These are phyloP conservation scores for Solanum arcanum DNA, from an alignment of 257 asterid genomes.

Conservation along the genomic window DNA sequence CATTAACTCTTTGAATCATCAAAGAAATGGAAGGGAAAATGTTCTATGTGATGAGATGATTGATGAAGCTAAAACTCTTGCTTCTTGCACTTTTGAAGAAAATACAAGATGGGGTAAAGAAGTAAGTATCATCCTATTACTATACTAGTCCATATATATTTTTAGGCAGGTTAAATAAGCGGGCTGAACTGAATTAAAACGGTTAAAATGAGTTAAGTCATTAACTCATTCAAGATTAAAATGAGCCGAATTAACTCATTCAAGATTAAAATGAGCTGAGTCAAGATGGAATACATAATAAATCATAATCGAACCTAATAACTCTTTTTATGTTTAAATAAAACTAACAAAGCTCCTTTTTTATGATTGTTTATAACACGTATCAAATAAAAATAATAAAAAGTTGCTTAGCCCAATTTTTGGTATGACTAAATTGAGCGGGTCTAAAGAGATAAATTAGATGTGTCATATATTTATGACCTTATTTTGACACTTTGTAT, in stretches of 20 bases:
- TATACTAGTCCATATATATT: not conserved
- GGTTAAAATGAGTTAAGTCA: too few species aligned
- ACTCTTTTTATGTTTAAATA: too few species aligned
- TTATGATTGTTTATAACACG: not conserved
- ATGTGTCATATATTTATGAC: not conserved
- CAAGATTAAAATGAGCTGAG: not conserved
- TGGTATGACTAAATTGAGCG: not conserved
- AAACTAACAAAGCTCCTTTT: not conserved
- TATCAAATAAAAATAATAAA: not conserved
- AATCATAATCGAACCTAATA: not conserved
- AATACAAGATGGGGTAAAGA: constrained; percentile 75
- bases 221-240: not conserved
- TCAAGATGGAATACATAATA: not conserved
- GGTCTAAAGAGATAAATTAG: not conserved
- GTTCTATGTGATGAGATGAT: constrained; percentile 16
- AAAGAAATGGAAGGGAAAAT: not conserved
- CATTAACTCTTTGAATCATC: constrained; percentile 20
- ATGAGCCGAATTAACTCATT: not conserved
- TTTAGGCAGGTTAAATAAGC: not conserved
- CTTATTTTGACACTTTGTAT: too few species aligned
- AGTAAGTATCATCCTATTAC: constrained; percentile 15
- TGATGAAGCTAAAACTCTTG: constrained; percentile 49
- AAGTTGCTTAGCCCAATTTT: not conserved
- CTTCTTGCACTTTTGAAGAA: constrained; percentile 60
- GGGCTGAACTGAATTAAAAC: not conserved